Evolutionary conservation across 2,329 filamentous ascomycete genomes (phyloP).

Genomic region (Didymosphaeria variabile): DNA sequence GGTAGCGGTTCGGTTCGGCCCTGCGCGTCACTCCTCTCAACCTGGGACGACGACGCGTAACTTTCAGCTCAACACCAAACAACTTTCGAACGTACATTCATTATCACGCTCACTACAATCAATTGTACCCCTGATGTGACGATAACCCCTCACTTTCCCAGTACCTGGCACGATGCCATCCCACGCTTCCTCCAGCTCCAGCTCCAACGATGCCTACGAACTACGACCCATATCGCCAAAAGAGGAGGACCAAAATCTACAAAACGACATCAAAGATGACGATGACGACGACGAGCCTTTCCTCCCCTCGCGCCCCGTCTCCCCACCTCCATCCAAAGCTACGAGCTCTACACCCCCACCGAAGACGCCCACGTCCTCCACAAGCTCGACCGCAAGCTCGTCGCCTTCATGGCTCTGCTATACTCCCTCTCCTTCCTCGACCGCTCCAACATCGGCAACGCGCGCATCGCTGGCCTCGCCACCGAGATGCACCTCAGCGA

Average conservation of each 20-base stretch:
- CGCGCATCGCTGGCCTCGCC: constrained; percentile 67
- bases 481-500: constrained; percentile 64
- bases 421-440: constrained; percentile 89
- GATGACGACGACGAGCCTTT: not conserved
- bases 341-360: constrained; percentile 67
- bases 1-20: constrained; percentile 4
- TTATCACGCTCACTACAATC: not conserved
- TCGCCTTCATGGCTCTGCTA: constrained; percentile 81
- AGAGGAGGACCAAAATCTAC: no score
- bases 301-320: constrained; percentile 22
- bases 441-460: constrained; percentile 76
- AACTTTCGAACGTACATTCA: not conserved
- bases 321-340: constrained; percentile 52
- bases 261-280: not conserved
- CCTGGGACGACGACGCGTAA: not conserved
- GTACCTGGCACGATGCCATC: constrained; percentile 3
- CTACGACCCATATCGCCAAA: not conserved
- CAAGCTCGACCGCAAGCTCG: constrained; percentile 80
- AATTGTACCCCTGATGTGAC: not conserved
- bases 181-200: constrained; percentile 1
- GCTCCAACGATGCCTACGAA: constrained; percentile 4
- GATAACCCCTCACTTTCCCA: not conserved
- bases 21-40: not conserved
- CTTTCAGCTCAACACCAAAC: no score
- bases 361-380: constrained; percentile 76